Conservation (phyloP, 352 stramenopile genomes). For the Aphanomyces invadans region DNA sequence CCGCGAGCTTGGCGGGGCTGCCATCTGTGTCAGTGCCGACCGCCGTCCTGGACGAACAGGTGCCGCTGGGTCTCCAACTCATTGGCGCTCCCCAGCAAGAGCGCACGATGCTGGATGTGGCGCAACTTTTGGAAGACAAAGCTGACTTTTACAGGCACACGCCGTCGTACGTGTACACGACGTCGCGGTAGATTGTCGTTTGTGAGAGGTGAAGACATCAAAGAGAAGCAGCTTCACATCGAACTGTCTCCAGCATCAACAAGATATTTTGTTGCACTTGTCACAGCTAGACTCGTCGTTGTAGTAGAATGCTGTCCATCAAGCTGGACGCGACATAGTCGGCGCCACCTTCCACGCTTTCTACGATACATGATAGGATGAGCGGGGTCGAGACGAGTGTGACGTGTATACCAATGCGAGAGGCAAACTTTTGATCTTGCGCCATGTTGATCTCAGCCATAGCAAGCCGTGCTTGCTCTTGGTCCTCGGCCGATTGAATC, state of each 20-base stretch:
- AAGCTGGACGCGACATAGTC: conserved; percentile 78
- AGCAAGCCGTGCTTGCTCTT: conserved; percentile 45
- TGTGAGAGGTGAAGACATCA: too few species aligned
- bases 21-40: conserved; percentile 76
- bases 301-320: conserved; percentile 63
- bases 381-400: too few species aligned
- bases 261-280: conserved; percentile 5
- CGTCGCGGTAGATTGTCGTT: conserved; percentile 26
- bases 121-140: conserved; percentile 51
- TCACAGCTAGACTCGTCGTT: conserved; percentile 22
- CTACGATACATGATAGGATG: conserved; percentile 23
- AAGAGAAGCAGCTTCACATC: too few species aligned
- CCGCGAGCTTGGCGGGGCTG: conserved; percentile 80
- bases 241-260: too few species aligned
- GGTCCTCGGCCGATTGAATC: conserved; percentile 24
- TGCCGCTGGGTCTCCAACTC: conserved; percentile 73
- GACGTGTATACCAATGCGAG: conserved; percentile 34
- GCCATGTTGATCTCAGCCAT: conserved; percentile 57
- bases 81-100: conserved; percentile 61
- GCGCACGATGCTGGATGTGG: conserved; percentile 51
- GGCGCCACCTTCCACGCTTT: conserved; percentile 61
- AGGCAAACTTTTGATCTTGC: conserved; percentile 41
- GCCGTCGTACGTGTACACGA: conserved; percentile 46
- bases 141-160: conserved; percentile 40
- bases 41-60: conserved; percentile 44